Percentiles rank a stretch among this genome's conserved stretches.
Conservation (phyloP, 805 yeast species). For the Barnettozyma sp. region DNA sequence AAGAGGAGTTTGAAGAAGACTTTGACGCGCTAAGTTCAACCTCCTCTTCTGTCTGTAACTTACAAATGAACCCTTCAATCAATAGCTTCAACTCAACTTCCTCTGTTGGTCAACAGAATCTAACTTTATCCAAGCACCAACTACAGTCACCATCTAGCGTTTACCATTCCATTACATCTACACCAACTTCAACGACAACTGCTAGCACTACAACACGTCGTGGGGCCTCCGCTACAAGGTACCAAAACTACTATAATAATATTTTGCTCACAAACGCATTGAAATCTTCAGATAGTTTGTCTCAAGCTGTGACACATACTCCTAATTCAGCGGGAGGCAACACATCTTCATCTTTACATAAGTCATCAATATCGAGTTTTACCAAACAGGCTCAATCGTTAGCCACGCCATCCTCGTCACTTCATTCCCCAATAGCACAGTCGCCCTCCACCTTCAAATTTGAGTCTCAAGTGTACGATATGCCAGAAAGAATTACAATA, state of each 20-base stretch:
- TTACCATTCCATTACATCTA: constrained; percentile 14
- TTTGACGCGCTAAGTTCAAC: constrained; percentile 13
- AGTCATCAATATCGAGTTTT: constrained; percentile 18
- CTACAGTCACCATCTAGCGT: constrained; percentile 8
- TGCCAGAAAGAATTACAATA: constrained; percentile 18
- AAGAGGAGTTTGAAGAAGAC: constrained; percentile 26
- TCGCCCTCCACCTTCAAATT: constrained; percentile 28
- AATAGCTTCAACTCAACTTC: constrained; percentile 15
- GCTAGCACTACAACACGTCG: constrained; percentile 19
- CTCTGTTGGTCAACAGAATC: constrained; percentile 4
- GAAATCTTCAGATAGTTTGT: constrained; percentile 32
- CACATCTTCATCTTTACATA: constrained; percentile 12
- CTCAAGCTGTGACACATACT: constrained; percentile 11
- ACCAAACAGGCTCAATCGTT: constrained; percentile 15
- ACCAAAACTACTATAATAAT: constrained; percentile 42
- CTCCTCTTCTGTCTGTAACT: constrained; percentile 13
- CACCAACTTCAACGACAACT: constrained; percentile 27
- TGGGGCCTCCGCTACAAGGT: constrained; percentile 42
- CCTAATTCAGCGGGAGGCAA: too few species aligned
- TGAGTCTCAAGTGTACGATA: constrained; percentile 33
- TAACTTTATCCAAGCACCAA: constrained; percentile 8
- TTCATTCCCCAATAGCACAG: constrained; percentile 12
- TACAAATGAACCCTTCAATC: constrained; percentile 19
- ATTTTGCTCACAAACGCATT: constrained; percentile 38
- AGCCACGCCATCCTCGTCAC: constrained; percentile 12